These are phyloP conservation scores for Hortiboletus campestris DNA, from an alignment of 768 basidiomycete species.

Conservation along the genomic window DNA sequence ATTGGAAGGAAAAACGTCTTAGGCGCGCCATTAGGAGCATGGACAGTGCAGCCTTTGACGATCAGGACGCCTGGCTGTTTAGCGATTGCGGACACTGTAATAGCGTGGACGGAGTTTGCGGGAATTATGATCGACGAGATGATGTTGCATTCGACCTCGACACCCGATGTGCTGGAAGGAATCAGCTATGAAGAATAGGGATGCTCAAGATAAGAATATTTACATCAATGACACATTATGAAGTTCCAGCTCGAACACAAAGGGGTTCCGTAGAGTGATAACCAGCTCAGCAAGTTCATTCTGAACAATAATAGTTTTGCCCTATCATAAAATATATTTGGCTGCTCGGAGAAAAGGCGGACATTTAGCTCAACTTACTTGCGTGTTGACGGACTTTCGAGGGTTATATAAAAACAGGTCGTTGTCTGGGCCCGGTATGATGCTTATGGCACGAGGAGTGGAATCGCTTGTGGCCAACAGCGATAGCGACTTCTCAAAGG, in stretches of 20 bases:
- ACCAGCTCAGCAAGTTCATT: slow-evolving; percentile 81
- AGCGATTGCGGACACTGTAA: slow-evolving; percentile 68
- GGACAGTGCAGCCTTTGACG: slow-evolving; percentile 77
- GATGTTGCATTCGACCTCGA: slow-evolving; percentile 64
- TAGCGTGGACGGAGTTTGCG: slow-evolving; percentile 68
- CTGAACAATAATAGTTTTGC: slow-evolving; percentile 68
- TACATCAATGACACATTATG: slow-evolving; percentile 81
- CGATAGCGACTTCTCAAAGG: slow-evolving; percentile 69
- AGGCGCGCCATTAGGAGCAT: slow-evolving; percentile 66
- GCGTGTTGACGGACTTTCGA: slow-evolving; percentile 54
- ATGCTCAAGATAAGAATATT: slow-evolving; percentile 3
- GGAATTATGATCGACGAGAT: slow-evolving; percentile 62
- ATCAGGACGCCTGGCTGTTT: slow-evolving; percentile 61
- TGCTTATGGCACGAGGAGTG: slow-evolving; percentile 38
- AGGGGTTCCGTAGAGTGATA: slow-evolving; percentile 87
- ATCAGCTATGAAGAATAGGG: slow-evolving; percentile 6
- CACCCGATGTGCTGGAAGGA: slow-evolving; percentile 71
- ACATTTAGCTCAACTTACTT: slow-evolving; percentile 41
- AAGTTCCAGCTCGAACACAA: slow-evolving; percentile 87
- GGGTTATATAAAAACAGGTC: slow-evolving; percentile 96
- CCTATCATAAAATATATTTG: slow-evolving; percentile 33
- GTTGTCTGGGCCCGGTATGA: slow-evolving; percentile 55
- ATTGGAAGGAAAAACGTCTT: slow-evolving; percentile 78
- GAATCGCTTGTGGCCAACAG: slow-evolving; percentile 43
- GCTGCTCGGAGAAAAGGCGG: not conserved